Percentiles rank a stretch among this genome's conserved stretches.
Conservation (phyloP, 345 rosid genomes). For the Salix udensis region DNA sequence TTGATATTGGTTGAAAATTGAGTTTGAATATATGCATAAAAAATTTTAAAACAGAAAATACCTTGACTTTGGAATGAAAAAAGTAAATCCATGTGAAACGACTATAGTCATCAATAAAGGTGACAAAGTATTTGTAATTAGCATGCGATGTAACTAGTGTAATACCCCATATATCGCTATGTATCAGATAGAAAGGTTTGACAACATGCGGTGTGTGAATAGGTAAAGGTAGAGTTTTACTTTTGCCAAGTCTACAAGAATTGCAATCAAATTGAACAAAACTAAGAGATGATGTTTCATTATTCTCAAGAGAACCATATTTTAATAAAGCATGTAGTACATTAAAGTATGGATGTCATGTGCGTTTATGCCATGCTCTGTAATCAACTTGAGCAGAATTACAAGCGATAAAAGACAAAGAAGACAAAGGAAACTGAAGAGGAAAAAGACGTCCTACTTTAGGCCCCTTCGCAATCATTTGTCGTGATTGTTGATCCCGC, state of each 20-base stretch:
- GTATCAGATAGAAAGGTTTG: neutral
- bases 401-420: neutral
- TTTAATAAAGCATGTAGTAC: neutral
- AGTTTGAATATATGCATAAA: neutral
- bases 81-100: neutral
- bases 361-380: neutral
- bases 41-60: neutral
- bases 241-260: neutral
- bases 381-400: neutral
- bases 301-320: neutral
- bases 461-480: neutral
- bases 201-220: too few species aligned
- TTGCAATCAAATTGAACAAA: neutral
- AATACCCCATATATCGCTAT: neutral
- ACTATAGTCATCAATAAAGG: neutral
- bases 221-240: neutral
- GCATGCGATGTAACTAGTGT: neutral
- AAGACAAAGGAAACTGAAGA: neutral
- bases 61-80: neutral
- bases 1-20: neutral
- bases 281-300: neutral
- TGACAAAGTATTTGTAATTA: neutral
- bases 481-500: conserved; percentile 1
- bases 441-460: neutral
- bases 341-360: neutral